Evolutionary conservation across 805 yeast species (phyloP), one percentile per base, ranked within the genome.

Genomic region (Maudiozyma bulderi): DNA sequence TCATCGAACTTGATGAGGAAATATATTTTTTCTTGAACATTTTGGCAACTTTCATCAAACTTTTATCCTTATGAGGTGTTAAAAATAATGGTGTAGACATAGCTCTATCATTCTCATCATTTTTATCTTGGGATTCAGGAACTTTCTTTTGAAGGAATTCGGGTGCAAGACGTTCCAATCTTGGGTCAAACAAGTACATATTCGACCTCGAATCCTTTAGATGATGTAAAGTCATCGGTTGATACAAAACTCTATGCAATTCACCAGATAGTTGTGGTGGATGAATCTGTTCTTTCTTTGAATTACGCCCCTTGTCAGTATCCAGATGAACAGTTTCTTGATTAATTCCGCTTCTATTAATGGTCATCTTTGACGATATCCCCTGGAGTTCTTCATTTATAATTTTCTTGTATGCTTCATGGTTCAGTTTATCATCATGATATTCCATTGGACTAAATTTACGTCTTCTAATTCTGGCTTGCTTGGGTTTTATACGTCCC

Each of bases 1-100:
- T 90, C 86, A 91, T 76, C 1, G 96, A 85, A 15, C 95, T 85
- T 0, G 98, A 89, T 1, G 96, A 88, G 1, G 95, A 85, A 50
- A 76, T 78, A 60, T 73, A 91, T 46, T 59, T 58, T 7, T 56
- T 53, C 0, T 56, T 45, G 38, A 39, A 45, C 15, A 50, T 40
- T 7, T 57, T 54, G 0, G 91, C 81, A 8, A 84, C 62, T 5
- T 69, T 47, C 0, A 76, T 57, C 44, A 91, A 69, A 0, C 58
- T 59, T 10, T 60, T 52, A 67, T 91, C 96, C 57, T 77, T 77
- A 3, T 86, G 77, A 0, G 95, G 81, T 0, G 87, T 75, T 8
- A 81, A 74, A 57, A 82, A 90, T 4, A 69, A 66, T 7, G 57
- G 42, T 28, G 47, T 48, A 1, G 30, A 31, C 13, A 45, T 35